Percentiles rank a stretch among this genome's conserved stretches.
Conservation (phyloP, 2,329 filamentous ascomycete species). For the Didymella glomerata region DNA sequence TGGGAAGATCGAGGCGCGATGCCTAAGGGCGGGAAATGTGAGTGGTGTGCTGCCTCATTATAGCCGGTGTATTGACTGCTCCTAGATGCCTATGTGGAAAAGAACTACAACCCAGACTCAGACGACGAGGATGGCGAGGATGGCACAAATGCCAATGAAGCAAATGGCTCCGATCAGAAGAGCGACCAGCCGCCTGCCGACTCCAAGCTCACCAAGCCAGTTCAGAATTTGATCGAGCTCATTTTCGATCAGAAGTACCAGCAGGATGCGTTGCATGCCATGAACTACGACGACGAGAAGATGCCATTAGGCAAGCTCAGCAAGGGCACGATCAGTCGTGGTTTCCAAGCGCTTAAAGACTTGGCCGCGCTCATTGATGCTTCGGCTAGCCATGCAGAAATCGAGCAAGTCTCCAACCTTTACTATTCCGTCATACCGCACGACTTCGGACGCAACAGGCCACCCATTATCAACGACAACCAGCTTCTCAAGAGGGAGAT, state of each 20-base stretch:
- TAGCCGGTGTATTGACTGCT: neutral
- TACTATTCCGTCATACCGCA: conserved; percentile 88
- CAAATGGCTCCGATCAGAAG: conserved; percentile 41
- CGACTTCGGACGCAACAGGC: conserved; percentile 75
- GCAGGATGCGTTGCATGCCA: conserved; percentile 67
- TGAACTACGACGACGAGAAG: conserved; percentile 79
- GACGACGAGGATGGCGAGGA: conserved; percentile 53
- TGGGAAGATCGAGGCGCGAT: conserved; percentile 61
- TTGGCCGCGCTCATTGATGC: conserved; percentile 72
- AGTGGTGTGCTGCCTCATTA: neutral
- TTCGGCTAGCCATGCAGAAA: conserved; percentile 59
- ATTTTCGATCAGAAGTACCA: conserved; percentile 86
- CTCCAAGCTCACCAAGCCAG: conserved; percentile 66
- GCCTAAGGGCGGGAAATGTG: conserved; percentile 68
- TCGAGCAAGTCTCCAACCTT: conserved; percentile 73
- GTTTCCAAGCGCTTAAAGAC: conserved; percentile 80
- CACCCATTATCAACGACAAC: conserved; percentile 70
- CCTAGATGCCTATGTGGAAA: conserved; percentile 77
- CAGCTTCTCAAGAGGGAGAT: conserved; percentile 75
- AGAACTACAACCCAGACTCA: conserved; percentile 75
- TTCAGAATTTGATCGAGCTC: conserved; percentile 76
- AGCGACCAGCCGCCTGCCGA: conserved; percentile 35
- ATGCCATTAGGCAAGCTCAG: conserved; percentile 85
- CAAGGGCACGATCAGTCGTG: conserved; percentile 76
- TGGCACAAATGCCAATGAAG: conserved; percentile 47